Base-by-base conservation (phyloP, 2,329 filamentous ascomycete genomes). In the Lasiodiplodia theobromae region DNA sequence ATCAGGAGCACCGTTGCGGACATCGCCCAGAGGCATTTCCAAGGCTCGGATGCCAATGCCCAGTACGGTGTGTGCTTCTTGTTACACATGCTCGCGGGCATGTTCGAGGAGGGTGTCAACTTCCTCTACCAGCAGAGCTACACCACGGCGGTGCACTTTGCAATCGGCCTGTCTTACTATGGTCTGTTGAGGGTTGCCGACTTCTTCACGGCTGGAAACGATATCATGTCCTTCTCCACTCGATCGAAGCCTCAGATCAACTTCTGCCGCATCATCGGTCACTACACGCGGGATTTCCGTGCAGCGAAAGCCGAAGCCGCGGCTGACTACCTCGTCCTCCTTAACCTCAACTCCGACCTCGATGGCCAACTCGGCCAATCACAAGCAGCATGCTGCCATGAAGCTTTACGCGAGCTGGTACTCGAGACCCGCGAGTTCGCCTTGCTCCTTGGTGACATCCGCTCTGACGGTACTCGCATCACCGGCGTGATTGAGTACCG, bases 401-500 rank as follows among this genome's bases (percentile, higher is more conserved):
- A 97, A 79, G 95, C 94, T 7, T 85, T 99, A 68, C 92, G 94
- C 44, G 96, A 98, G 80, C 89, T 98, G 68, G 94, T 97, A 31
- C 86, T 99, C n/a, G 96, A 99, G 82, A 97, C 94, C 23, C 89
- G 95, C 72, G 96, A 99, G 77, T 99, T 98, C 80, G 95, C 94
- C 75, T 92, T 93, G 75, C 85, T 99, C 16, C 89, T 99, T 60
- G 96, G 96, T 66, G 96, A 99, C 77, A 94, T 99, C 74, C 88
- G 90, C 69, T 88, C 89, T 1, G 93, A 98, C 76, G 96, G 96
- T 25, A 90, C 89, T 70, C 91, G 94, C 69, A 93, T 97, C 73
- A 89, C 88, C 69, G 96, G 96, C 64, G 88, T 93, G 31, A 94
- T 99, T 71, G 94, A 98, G 80, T 88, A 94, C 75, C 92, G 95